phyloP scores from a whole-genome alignment of 1,284 basidiomycete genomes.

The Puccinia novopanici region DNA sequence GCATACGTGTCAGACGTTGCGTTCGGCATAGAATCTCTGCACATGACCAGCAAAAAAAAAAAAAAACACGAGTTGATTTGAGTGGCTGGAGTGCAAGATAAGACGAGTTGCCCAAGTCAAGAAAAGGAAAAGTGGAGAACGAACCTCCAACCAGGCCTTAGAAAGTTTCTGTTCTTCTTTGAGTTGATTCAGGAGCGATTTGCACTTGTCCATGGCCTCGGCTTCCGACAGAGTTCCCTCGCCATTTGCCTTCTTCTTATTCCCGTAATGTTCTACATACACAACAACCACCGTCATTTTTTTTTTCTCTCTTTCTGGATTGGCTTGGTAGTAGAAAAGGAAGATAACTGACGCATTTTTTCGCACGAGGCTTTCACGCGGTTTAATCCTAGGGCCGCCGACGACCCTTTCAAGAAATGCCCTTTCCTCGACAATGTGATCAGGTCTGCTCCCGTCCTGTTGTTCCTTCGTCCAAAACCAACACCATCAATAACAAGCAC shows the following conservation, averaged over 20 bases:
- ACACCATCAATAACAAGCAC: background rate
- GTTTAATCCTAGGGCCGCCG: slow-evolving; percentile 80
- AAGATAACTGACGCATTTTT: slow-evolving; percentile 66
- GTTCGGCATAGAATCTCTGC: slow-evolving; percentile 49
- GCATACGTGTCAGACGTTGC: slow-evolving; percentile 26
- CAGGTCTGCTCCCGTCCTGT: slow-evolving; percentile 62
- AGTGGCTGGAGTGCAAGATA: background rate
- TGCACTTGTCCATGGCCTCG: slow-evolving; percentile 42
- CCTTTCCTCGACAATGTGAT: slow-evolving; percentile 72
- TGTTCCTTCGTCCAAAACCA: no score
- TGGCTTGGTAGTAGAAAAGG: no score
- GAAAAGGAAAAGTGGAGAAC: background rate
- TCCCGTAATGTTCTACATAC: slow-evolving; percentile 43
- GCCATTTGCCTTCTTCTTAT: slow-evolving; percentile 41
- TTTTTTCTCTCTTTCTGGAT: background rate
- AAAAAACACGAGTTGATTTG: background rate
- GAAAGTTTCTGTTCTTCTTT: slow-evolving; percentile 47
- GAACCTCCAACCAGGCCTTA: slow-evolving; percentile 47
- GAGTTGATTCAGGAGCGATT: slow-evolving; percentile 36
- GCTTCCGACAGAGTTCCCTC: slow-evolving; percentile 36
- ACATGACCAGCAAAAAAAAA: background rate
- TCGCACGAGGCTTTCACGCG: slow-evolving; percentile 81
- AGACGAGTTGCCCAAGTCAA: background rate
- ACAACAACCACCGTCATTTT: background rate
- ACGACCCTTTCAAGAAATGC: slow-evolving; percentile 92